Percentiles rank a stretch among this genome's conserved stretches.
Conservation (phyloP, 2,329 filamentous ascomycete genomes). For the Aspergillus tubingensis region DNA sequence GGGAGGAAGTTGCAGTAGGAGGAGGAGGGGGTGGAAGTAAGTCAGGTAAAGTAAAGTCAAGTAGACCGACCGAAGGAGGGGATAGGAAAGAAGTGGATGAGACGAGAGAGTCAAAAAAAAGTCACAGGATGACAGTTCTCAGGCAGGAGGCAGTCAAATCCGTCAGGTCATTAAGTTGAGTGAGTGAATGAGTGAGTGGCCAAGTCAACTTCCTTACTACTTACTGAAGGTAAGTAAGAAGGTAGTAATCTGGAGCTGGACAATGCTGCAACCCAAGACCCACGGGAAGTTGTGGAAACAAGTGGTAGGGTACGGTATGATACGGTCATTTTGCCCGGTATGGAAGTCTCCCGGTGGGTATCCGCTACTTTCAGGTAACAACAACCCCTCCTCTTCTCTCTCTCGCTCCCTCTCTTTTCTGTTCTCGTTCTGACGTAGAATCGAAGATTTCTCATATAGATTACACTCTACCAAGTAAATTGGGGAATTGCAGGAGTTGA, state of each 20-base stretch:
- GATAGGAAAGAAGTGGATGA: not conserved
- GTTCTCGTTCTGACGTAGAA: no score
- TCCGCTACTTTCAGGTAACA: not conserved
- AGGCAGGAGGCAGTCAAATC: not conserved
- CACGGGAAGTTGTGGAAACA: not conserved
- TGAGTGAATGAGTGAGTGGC: not conserved
- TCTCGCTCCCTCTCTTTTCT: no score
- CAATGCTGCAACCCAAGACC: conserved; percentile 1
- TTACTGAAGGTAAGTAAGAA: no score
- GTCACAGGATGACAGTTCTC: not conserved
- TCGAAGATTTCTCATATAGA: no score
- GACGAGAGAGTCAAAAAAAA: not conserved
- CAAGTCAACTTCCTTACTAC: not conserved
- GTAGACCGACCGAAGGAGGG: conserved; percentile 11
- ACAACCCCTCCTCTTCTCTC: no score
- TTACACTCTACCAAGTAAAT: no score
- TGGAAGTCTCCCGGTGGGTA: not conserved
- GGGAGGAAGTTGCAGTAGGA: conserved; percentile 12
- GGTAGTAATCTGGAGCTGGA: not conserved
- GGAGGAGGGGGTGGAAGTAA: conserved; percentile 10
- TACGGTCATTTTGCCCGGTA: not conserved
- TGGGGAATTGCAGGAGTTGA: no score
- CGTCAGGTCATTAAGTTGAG: not conserved
- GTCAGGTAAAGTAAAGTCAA: not conserved
- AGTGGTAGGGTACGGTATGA: not conserved